These are phyloP conservation scores for Coemansia aciculifera DNA, from an alignment of 192 early-diverging fungal species.

Conservation along the genomic window DNA sequence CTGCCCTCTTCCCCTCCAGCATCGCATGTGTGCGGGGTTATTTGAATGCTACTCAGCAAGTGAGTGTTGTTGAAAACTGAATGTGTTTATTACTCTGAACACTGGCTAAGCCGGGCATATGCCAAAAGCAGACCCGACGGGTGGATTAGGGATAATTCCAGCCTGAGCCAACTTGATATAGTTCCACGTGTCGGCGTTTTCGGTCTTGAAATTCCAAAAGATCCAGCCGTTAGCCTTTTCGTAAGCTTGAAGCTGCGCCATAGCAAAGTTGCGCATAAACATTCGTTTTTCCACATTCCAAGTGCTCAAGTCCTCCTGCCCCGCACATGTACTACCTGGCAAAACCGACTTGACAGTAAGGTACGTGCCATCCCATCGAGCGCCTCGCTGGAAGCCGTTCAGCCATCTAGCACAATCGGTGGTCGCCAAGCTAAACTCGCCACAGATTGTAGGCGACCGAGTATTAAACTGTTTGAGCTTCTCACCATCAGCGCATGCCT, in stretches of 20 bases:
- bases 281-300: slow-evolving; percentile 53
- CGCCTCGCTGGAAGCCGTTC: slow-evolving; percentile 62
- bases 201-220: slow-evolving; percentile 64
- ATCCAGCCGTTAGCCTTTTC: slow-evolving; percentile 59
- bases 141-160: slow-evolving; percentile 49
- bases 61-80: not conserved
- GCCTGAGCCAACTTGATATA: slow-evolving; percentile 46
- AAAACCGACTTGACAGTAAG: slow-evolving; percentile 12
- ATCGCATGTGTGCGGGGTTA: not conserved
- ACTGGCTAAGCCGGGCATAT: slow-evolving; percentile 15
- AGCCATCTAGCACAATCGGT: slow-evolving; percentile 72
- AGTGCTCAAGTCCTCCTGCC: slow-evolving; percentile 25
- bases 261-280: slow-evolving; percentile 56
- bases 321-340: slow-evolving; percentile 17
- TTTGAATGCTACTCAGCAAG: slow-evolving; percentile 1
- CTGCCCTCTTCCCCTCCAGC: not conserved
- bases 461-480: slow-evolving; percentile 37
- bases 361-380: slow-evolving; percentile 69
- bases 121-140: slow-evolving; percentile 23
- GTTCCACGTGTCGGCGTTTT: slow-evolving; percentile 55
- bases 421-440: slow-evolving; percentile 72
- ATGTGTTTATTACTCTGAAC: not conserved
- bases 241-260: slow-evolving; percentile 65
- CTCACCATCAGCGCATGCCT: slow-evolving; percentile 34
- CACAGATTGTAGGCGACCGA: slow-evolving; percentile 60